phyloP scores from a whole-genome alignment of 75 land plant species.

The Pinus albicaulis region DNA sequence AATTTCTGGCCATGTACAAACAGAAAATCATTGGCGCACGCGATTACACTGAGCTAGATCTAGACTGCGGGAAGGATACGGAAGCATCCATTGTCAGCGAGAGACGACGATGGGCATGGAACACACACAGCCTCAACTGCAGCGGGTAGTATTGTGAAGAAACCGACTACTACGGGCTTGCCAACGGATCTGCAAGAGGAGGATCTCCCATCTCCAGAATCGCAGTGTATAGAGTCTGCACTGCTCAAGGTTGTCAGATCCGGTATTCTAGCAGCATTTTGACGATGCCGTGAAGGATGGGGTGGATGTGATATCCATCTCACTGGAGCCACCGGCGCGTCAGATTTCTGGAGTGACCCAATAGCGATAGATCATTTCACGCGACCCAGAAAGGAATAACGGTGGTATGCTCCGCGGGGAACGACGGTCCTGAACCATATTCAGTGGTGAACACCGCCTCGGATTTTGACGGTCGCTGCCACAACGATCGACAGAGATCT shows the following conservation, averaged over 20 bases:
- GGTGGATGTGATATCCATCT: slow-evolving; percentile 71
- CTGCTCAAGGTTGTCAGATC: slow-evolving; percentile 43
- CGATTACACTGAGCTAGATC: slow-evolving; percentile 13
- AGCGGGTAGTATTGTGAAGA: slow-evolving; percentile 32
- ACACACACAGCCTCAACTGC: slow-evolving; percentile 78
- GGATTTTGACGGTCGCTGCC: slow-evolving; percentile 38
- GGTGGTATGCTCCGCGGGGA: slow-evolving; percentile 74
- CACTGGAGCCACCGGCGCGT: slow-evolving; percentile 42
- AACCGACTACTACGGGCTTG: slow-evolving; percentile 61
- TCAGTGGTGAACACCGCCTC: slow-evolving; percentile 60
- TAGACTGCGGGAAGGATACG: neutral
- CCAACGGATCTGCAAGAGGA: slow-evolving; percentile 66
- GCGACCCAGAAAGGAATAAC: slow-evolving; percentile 52
- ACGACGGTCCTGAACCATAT: slow-evolving; percentile 38
- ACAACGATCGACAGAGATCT: slow-evolving; percentile 45
- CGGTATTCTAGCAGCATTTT: slow-evolving; percentile 57
- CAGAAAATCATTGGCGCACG: slow-evolving; percentile 76
- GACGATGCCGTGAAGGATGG: slow-evolving; percentile 87
- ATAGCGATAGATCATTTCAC: slow-evolving; percentile 75
- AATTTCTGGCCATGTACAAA: too few relatives aligned
- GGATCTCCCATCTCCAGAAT: slow-evolving; percentile 68
- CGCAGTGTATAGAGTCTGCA: slow-evolving; percentile 72
- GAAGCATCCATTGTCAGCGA: slow-evolving; percentile 14
- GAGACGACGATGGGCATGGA: slow-evolving; percentile 64
- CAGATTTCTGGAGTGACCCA: slow-evolving; percentile 47